Conservation (phyloP, 331 rosid species). For the Prunus yedoensis region DNA sequence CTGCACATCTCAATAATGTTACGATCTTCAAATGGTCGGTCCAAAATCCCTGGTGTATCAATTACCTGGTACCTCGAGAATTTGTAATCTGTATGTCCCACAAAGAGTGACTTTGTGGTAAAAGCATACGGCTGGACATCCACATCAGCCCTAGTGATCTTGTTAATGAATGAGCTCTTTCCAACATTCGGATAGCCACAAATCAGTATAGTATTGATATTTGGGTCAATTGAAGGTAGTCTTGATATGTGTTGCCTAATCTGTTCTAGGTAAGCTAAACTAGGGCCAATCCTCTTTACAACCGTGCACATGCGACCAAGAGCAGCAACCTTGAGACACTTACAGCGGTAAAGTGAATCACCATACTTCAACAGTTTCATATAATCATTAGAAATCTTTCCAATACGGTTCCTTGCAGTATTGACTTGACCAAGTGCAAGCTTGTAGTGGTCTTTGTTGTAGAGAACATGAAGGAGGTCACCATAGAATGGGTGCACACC, state of each 20-base stretch:
- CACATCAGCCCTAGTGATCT: conserved; percentile 74
- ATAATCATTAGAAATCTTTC: conserved; percentile 75
- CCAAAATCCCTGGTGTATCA: conserved; percentile 77
- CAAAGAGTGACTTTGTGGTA: conserved; percentile 82
- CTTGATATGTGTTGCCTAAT: conserved; percentile 90
- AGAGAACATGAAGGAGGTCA: conserved; percentile 75
- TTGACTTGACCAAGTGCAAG: conserved; percentile 78
- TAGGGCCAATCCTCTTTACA: conserved; percentile 73
- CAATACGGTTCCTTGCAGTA: conserved; percentile 70
- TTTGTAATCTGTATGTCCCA: conserved; percentile 83
- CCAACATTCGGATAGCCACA: no score
- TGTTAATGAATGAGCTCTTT: no score
- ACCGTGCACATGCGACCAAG: conserved; percentile 97
- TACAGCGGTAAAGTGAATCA: conserved; percentile 74
- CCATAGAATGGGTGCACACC: conserved; percentile 71
- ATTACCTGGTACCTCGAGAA: conserved; percentile 77
- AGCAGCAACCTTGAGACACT: conserved; percentile 83
- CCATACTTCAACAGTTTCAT: conserved; percentile 78
- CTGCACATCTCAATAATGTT: conserved; percentile 83
- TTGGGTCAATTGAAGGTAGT: conserved; percentile 40
- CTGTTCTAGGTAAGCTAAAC: conserved; percentile 82
- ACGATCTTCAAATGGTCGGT: conserved; percentile 70
- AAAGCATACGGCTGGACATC: conserved; percentile 94
- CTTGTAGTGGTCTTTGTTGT: conserved; percentile 82
- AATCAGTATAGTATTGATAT: no score